A percentile compares a stretch with the other conserved stretches of the same genome.
These are phyloP conservation scores for Lactarius sanguifluus DNA, from an alignment of 768 basidiomycete species.

Conservation along the genomic window DNA sequence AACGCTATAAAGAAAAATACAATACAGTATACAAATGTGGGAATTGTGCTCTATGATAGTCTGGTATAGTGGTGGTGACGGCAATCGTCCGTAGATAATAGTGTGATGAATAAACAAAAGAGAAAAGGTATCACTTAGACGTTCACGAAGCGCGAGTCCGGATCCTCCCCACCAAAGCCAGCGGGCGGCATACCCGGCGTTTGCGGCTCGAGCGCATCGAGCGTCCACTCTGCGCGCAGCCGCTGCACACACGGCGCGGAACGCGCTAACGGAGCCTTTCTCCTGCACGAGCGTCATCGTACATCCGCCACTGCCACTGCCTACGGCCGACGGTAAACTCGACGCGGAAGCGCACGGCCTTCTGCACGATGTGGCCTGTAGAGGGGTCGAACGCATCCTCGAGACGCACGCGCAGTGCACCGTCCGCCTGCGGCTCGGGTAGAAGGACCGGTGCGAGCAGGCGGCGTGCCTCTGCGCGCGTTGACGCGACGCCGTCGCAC, in stretches of 20 bases:
- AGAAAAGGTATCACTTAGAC: background rate
- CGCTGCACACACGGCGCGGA: conserved; percentile 74
- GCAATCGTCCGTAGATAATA: conserved; percentile 7
- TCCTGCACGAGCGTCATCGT: conserved; percentile 80
- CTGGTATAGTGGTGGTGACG: conserved; percentile 1
- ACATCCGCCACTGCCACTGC: conserved; percentile 41
- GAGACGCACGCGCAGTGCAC: conserved; percentile 51
- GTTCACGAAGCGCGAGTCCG: conserved; percentile 15
- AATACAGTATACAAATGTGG: background rate
- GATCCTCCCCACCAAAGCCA: conserved; percentile 23
- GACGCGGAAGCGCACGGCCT: conserved; percentile 79
- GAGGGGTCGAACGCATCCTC: conserved; percentile 48
- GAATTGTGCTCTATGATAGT: conserved; percentile 3
- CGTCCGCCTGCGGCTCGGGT: conserved; percentile 54
- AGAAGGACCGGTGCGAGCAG: conserved; percentile 69
- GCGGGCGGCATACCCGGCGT: conserved; percentile 19
- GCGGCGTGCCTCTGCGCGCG: conserved; percentile 61
- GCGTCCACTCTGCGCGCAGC: conserved; percentile 66
- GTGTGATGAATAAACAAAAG: background rate
- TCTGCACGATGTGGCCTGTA: conserved; percentile 50
- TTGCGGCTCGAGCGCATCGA: conserved; percentile 36
- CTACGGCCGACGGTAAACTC: conserved; percentile 55
- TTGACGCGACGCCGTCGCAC: conserved; percentile 52
- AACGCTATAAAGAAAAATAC: background rate
- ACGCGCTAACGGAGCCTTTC: conserved; percentile 88